Base-by-base conservation (phyloP, 306 rosid genomes). In the Cyamopsis tetragonoloba region DNA sequence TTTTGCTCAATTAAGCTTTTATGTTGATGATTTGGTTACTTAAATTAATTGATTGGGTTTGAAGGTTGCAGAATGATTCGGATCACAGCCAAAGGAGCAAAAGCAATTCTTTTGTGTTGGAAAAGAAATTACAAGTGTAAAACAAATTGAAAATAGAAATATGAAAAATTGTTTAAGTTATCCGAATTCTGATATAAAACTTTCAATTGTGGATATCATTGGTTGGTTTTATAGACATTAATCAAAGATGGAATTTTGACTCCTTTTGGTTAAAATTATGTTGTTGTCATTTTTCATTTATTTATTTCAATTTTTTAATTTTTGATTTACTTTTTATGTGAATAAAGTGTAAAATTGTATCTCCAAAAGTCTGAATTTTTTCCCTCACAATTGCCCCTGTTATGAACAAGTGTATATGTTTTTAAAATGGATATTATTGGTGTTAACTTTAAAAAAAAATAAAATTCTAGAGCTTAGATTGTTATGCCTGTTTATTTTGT, bases 61-160 rank as follows among this genome's bases (percentile, higher is more conserved):
- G 74, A 71, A 72, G 82, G 82, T 39, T 39, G 60, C n/a, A 66
- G 60, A 65, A 46, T 34, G 30, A 10, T 15, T 54, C 4, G 26
- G 50, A 47, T 44, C 14, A 44, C 28, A 62, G 76, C 62, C 51
- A 17, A 68, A 60, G 39, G 41, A 35, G 58, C 19, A 10, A 61
- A 49, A 48, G 3, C 28, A 57, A 47, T 18, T 62, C 2, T 53
- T 51, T 31, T n/a, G 47, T 27, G 15, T 27, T 24, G 31, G 49
- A 19, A 42, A 53, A 14, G 37, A 72, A 49, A 57, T 57, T n/a
- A n/a, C n/a, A n/a, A n/a, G 14, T 70, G 48, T 46, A 19, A 34
- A 38, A 56, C 17, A 63, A 27, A 14, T 56, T 37, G 19, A 62
- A 56, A 62, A 44, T 44, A 60, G 1, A 64, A 49, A 2, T 27